phyloP scores from a whole-genome alignment of 2,329 filamentous ascomycete species.

The Orbilia oligospora region DNA sequence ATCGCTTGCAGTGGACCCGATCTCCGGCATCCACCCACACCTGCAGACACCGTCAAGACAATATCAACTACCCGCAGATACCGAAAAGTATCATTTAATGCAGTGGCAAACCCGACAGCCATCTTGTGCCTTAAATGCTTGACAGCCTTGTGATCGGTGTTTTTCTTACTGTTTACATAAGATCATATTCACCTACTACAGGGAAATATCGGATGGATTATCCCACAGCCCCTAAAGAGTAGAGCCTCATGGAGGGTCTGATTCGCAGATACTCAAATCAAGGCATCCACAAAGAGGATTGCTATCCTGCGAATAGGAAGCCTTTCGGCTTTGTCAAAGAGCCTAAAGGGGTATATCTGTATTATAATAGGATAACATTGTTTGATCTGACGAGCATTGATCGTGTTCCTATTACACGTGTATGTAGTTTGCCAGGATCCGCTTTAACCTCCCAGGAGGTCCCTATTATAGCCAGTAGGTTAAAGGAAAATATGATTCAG shows the following conservation, averaged over 20 bases:
- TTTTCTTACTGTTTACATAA: conserved; percentile 15
- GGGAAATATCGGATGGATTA: conserved; percentile 16
- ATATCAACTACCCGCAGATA: neutral
- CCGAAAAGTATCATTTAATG: conserved; percentile 5
- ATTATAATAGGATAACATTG: neutral
- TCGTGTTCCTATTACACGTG: conserved; percentile 10
- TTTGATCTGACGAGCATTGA: conserved; percentile 5
- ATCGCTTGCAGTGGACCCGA: conserved; percentile 47
- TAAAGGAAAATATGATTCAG: conserved; percentile 4
- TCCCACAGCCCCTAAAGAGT: conserved; percentile 27
- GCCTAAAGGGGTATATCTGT: conserved; percentile 7
- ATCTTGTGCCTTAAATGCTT: conserved; percentile 23
- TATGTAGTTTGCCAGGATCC: conserved; percentile 19
- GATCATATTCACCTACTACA: conserved; percentile 14
- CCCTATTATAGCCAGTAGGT: conserved; percentile 16
- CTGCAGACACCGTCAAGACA: conserved; percentile 15
- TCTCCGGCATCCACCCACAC: conserved; percentile 39
- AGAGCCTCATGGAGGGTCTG: conserved; percentile 46
- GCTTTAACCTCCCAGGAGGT: neutral
- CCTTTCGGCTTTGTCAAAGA: conserved; percentile 31
- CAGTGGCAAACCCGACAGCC: conserved; percentile 9
- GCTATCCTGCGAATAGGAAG: conserved; percentile 33
- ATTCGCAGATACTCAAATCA: conserved; percentile 47
- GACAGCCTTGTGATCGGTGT: conserved; percentile 40
- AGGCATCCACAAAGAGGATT: conserved; percentile 15